Evolutionary conservation across 164 flowering plant species (phyloP), one percentile per base, ranked within the genome.

Genomic region (Litsea cubeba): DNA sequence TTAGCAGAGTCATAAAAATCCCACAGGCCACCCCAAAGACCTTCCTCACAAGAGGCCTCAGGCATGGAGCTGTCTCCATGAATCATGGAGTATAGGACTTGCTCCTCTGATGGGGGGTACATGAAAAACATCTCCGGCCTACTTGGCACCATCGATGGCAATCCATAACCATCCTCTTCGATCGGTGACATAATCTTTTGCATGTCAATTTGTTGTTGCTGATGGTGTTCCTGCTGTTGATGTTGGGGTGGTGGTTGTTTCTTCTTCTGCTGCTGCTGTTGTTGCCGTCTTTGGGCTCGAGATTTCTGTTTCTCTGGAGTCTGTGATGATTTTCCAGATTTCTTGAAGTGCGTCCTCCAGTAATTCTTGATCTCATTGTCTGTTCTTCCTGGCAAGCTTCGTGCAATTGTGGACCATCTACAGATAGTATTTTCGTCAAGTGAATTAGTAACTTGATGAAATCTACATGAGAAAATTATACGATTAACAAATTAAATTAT

Each of bases 281-380:
- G 85, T 70, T 88, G 90, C 78, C 79, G 79, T 62, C 80, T 87
- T 15, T 84, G 76, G 2, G 85, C 80, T 1, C 87, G 78, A 12
- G 77, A 78, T 74, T 81, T 84, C 1, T 82, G 74, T 77, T 88
- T 90, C 49, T 84, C 69, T 76, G 76, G 0, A 76, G 84, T 15
- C 84, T n/a, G 88, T 62, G 18, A 12, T 50, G 78, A 82, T 84
- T 5, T 66, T 72, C 74, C 83, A 66, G 84, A 85, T 62, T 85
- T 85, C 87, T 90, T 88, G 86, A 90, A 88, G 82, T 90, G 95
- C 65, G 95, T 90, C 69, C 95, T 81, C 95, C 95, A 91, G 70
- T 91, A 89, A 81, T 91, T 91, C 84, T 91, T 91, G 68, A 91
- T 91, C 72, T 91, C 95, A 35, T 91, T 91, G 63, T 91, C 95